Percentiles rank a stretch among this genome's conserved stretches.
Evolutionary conservation across 805 yeast genomes (phyloP).

Genomic region (Sporopachydermia lactativora): DNA sequence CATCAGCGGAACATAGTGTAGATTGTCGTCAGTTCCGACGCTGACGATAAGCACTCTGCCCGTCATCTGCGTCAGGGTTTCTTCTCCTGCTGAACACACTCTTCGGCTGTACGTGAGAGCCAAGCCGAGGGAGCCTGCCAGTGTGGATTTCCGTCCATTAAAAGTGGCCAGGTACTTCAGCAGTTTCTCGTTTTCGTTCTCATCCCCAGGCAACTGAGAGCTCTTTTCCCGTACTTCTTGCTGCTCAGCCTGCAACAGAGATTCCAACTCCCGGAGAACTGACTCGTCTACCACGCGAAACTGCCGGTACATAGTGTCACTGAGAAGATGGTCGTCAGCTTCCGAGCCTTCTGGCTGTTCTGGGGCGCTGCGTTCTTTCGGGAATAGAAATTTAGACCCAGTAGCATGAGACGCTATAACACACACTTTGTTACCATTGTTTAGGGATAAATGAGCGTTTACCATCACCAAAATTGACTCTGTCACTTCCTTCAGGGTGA

Average conservation of each 20-base stretch:
- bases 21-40: conserved; percentile 58
- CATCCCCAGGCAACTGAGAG: conserved; percentile 14
- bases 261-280: conserved; percentile 40
- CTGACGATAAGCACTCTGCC: conserved; percentile 53
- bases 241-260: neutral
- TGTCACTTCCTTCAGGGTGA: conserved; percentile 43
- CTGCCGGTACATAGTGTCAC: conserved; percentile 68
- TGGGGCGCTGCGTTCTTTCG: conserved; percentile 22
- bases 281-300: conserved; percentile 68
- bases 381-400: conserved; percentile 62
- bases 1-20: conserved; percentile 88
- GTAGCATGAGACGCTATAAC: conserved; percentile 61
- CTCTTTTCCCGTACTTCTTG: conserved; percentile 29
- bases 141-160: conserved; percentile 28
- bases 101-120: conserved; percentile 74
- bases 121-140: conserved; percentile 70
- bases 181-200: conserved; percentile 9
- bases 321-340: conserved; percentile 19
- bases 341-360: conserved; percentile 2
- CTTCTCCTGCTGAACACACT: conserved; percentile 33
- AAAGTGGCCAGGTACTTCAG: neutral
- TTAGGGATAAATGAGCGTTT: conserved; percentile 79
- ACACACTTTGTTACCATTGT: conserved; percentile 73
- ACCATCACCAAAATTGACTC: conserved; percentile 59
- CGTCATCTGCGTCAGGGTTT: conserved; percentile 29